Conservation (phyloP, 2,329 filamentous ascomycete genomes). For the Cadophora gregata region DNA sequence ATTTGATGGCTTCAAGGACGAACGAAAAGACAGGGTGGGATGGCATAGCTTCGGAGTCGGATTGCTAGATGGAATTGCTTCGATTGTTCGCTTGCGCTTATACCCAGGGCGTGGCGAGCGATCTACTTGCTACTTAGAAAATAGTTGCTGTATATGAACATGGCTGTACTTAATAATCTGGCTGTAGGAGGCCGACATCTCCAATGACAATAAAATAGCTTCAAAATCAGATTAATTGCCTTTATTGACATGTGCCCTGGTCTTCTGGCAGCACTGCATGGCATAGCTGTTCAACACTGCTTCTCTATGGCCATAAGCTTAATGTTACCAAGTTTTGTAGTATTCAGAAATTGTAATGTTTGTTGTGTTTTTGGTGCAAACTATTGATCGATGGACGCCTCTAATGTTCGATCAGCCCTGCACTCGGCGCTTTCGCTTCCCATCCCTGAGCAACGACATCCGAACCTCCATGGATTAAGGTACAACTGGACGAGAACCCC, state of each 20-base stretch:
- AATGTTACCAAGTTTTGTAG: too few relatives aligned
- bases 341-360: too few relatives aligned
- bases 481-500: background rate
- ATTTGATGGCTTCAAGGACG: background rate
- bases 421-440: constrained; percentile 3
- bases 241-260: background rate
- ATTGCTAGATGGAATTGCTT: constrained; percentile 14
- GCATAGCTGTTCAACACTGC: background rate
- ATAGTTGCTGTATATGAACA: constrained; percentile 10
- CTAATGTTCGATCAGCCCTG: background rate
- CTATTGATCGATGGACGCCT: background rate
- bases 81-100: constrained; percentile 15
- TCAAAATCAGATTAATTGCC: background rate
- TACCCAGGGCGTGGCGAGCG: constrained; percentile 18
- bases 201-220: constrained; percentile 20
- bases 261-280: background rate
- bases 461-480: background rate
- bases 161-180: background rate
- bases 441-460: background rate
- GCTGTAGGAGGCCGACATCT: constrained; percentile 10
- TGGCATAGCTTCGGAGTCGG: constrained; percentile 18
- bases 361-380: background rate
- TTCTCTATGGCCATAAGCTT: too few relatives aligned
- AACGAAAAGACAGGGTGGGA: background rate
- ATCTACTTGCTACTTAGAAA: background rate